phyloP scores from a whole-genome alignment of 2,329 filamentous ascomycete species.

The Stenocarpella maydis region DNA sequence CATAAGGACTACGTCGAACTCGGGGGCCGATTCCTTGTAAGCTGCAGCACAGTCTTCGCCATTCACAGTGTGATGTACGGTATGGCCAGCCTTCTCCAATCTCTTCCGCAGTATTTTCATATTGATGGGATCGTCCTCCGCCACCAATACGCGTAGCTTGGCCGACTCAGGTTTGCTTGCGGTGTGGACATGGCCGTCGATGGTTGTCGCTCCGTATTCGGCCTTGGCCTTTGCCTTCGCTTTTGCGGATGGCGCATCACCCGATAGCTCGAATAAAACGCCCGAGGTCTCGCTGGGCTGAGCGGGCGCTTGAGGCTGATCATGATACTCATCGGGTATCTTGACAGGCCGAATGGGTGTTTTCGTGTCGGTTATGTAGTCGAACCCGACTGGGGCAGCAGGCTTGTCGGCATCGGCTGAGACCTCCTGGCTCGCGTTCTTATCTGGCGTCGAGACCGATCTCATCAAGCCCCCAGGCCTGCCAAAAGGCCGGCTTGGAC shows the following conservation, averaged over 20 bases:
- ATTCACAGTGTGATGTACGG: conserved; percentile 77
- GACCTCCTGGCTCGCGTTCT: not conserved
- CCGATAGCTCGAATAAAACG: conserved; percentile 50
- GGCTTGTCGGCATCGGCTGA: conserved; percentile 3
- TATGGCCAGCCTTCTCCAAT: conserved; percentile 78
- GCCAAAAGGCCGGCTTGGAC: conserved; percentile 19
- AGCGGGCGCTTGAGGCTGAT: conserved; percentile 43
- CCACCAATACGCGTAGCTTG: conserved; percentile 74
- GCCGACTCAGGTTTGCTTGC: conserved; percentile 38
- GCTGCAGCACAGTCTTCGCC: conserved; percentile 82
- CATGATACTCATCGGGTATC: conserved; percentile 55
- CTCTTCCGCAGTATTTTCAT: conserved; percentile 83
- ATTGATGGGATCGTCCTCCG: conserved; percentile 90
- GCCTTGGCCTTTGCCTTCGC: conserved; percentile 29
- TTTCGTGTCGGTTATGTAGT: conserved; percentile 53
- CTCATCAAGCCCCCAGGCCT: conserved; percentile 24
- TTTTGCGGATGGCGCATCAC: conserved; percentile 30
- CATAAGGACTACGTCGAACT: conserved; percentile 86
- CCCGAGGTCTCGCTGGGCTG: conserved; percentile 46
- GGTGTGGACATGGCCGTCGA: conserved; percentile 27
- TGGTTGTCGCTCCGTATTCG: conserved; percentile 24
- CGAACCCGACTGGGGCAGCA: conserved; percentile 45
- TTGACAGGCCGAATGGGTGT: conserved; percentile 57
- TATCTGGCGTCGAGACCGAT: conserved; percentile 35
- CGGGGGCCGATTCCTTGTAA: conserved; percentile 68